A percentile compares a stretch with the other conserved stretches of the same genome.
phyloP scores from a whole-genome alignment of 768 basidiomycete genomes.

The Nevesoporus exiguus region DNA sequence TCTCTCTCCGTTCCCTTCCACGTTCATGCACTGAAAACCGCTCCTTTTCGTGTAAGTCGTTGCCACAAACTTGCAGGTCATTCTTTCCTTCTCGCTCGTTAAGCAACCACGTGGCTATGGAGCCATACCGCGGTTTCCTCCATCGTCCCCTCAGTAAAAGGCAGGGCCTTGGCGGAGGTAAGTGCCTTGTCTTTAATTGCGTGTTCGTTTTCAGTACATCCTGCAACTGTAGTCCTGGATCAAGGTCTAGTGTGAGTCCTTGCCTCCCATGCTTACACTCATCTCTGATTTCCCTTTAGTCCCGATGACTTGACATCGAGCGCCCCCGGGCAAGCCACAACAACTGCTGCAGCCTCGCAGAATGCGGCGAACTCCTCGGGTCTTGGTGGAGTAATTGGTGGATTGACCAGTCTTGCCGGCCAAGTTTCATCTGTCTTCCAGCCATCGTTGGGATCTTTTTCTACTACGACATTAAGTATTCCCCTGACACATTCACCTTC shows the following conservation, averaged over 20 bases:
- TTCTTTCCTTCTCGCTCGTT: slow-evolving; percentile 24
- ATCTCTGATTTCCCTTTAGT: slow-evolving; percentile 10
- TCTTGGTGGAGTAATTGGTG: slow-evolving; percentile 9
- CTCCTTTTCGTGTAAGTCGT: background rate
- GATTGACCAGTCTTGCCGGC: slow-evolving; percentile 16
- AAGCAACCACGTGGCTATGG: slow-evolving; percentile 19
- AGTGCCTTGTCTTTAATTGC: slow-evolving; percentile 6
- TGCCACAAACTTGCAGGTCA: slow-evolving; percentile 9
- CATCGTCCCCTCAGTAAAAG: slow-evolving; percentile 20
- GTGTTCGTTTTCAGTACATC: background rate
- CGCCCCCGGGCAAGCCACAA: background rate
- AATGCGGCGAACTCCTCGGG: background rate
- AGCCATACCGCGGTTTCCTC: slow-evolving; percentile 12
- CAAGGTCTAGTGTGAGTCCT: slow-evolving; percentile 23
- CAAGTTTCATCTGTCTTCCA: slow-evolving; percentile 4
- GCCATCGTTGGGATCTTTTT: slow-evolving; percentile 19
- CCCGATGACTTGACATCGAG: slow-evolving; percentile 3
- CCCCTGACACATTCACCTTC: slow-evolving; percentile 21
- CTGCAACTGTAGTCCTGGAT: slow-evolving; percentile 10
- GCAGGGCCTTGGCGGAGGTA: slow-evolving; percentile 30
- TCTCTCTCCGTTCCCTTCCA: background rate
- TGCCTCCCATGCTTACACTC: background rate
- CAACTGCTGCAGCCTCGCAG: slow-evolving; percentile 3
- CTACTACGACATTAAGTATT: slow-evolving; percentile 13
- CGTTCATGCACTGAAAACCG: slow-evolving; percentile 9